Evolutionary conservation across 2,329 filamentous ascomycete genomes (phyloP).

Genomic region (Ustilaginoidea virens): DNA sequence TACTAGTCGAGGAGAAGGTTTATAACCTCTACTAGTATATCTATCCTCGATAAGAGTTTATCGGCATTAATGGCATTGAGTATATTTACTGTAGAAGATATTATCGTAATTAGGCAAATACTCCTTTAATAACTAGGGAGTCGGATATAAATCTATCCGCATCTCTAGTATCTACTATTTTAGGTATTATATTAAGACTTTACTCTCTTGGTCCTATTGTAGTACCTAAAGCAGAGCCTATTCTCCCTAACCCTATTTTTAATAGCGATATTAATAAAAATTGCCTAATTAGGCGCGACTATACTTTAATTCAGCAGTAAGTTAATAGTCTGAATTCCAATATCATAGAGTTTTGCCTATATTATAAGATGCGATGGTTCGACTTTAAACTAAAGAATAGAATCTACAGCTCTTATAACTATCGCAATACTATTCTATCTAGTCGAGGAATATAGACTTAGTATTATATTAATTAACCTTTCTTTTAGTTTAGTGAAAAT

Average conservation of each 20-base stretch:
- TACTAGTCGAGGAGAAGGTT: too few species aligned
- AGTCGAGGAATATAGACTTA: not conserved
- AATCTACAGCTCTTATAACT: not conserved
- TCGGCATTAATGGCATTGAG: too few species aligned
- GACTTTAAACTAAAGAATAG: not conserved
- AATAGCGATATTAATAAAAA: not conserved
- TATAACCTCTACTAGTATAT: too few species aligned
- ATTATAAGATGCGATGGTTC: not conserved
- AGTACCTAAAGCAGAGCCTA: not conserved
- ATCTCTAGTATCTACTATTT: too few species aligned
- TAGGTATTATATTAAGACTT: too few species aligned
- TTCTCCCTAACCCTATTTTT: not conserved
- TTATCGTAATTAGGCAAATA: too few species aligned
- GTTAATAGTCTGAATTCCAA: not conserved
- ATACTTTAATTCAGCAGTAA: not conserved
- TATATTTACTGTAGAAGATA: too few species aligned
- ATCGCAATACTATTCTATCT: not conserved
- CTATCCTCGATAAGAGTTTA: too few species aligned
- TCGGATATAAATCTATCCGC: too few species aligned
- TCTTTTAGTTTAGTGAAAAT: constrained; percentile 1
- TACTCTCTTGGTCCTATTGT: too few species aligned
- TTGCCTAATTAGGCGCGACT: not conserved
- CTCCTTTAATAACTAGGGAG: too few species aligned
- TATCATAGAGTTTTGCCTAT: not conserved
- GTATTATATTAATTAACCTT: not conserved